Conservation (phyloP, 2,329 filamentous ascomycete genomes). For the Stenocarpella maydis region DNA sequence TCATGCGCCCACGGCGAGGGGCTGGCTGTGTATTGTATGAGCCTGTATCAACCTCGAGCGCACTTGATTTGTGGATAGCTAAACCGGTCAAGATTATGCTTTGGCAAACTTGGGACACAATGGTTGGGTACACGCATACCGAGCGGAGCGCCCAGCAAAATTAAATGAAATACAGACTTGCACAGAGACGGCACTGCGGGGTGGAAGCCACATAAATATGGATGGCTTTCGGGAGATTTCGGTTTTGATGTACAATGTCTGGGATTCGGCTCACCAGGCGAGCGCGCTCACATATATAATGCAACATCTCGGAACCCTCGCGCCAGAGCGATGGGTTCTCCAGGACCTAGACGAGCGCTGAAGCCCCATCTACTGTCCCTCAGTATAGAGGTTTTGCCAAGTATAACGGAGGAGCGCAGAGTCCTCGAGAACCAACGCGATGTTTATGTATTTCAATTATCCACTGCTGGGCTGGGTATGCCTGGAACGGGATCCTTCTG, state of each 20-base stretch:
- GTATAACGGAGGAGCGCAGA: neutral
- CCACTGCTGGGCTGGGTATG: neutral
- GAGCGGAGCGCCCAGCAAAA: neutral
- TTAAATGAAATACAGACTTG: neutral
- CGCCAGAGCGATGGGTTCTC: neutral
- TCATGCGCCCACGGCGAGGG: neutral
- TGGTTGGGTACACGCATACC: neutral
- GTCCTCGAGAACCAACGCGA: neutral
- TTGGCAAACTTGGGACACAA: neutral
- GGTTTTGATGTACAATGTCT: neutral
- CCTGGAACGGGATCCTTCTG: neutral
- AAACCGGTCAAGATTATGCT: neutral
- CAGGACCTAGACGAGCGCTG: neutral
- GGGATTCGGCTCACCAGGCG: neutral
- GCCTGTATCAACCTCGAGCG: conserved; percentile 5
- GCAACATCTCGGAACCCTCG: neutral
- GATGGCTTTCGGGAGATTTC: neutral
- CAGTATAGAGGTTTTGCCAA: neutral
- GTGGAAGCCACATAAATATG: neutral
- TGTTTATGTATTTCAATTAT: neutral
- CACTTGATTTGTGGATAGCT: conserved; percentile 5
- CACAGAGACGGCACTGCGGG: neutral
- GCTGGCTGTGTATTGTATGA: conserved; percentile 13
- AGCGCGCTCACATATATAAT: neutral
- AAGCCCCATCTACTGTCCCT: too few species aligned